Evolutionary conservation across 169 alveolate genomes (phyloP).

Genomic region (Cytauxzoon felis): DNA sequence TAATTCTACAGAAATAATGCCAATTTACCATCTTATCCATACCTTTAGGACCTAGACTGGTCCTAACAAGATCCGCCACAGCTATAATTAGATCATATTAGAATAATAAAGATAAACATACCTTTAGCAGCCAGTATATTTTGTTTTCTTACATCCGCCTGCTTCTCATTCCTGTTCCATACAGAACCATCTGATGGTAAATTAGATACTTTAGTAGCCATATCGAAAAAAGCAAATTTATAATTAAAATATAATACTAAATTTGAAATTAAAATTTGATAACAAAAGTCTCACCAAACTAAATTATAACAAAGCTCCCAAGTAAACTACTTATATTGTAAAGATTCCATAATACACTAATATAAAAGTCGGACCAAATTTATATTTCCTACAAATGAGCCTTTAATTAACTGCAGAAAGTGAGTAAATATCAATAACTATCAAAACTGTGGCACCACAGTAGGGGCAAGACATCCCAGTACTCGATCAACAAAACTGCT

Average conservation of each 20-base stretch:
- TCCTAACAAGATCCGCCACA: slow-evolving; percentile 95
- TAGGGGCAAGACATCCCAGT: too few species aligned
- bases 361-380: too few species aligned
- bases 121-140: slow-evolving; percentile 83
- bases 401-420: too few species aligned
- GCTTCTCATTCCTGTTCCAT: slow-evolving; percentile 73
- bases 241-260: background rate
- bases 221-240: background rate
- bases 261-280: too few species aligned
- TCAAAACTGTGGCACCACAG: too few species aligned
- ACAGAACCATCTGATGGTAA: slow-evolving; percentile 56
- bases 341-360: too few species aligned
- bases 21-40: slow-evolving; percentile 99
- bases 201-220: slow-evolving; percentile 55
- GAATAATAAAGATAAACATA: slow-evolving; percentile 36
- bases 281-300: too few species aligned
- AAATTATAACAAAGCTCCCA: too few species aligned
- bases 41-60: slow-evolving; percentile 99
- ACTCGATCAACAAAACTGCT: too few species aligned
- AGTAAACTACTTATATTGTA: too few species aligned
- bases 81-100: slow-evolving; percentile 65
- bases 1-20: slow-evolving; percentile 34
- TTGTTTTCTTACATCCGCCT: slow-evolving; percentile 75
- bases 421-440: too few species aligned
- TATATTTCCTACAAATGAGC: too few species aligned